Evolutionary conservation across 208 protist genomes (phyloP).

Genomic region (Trypanosoma grayi): DNA sequence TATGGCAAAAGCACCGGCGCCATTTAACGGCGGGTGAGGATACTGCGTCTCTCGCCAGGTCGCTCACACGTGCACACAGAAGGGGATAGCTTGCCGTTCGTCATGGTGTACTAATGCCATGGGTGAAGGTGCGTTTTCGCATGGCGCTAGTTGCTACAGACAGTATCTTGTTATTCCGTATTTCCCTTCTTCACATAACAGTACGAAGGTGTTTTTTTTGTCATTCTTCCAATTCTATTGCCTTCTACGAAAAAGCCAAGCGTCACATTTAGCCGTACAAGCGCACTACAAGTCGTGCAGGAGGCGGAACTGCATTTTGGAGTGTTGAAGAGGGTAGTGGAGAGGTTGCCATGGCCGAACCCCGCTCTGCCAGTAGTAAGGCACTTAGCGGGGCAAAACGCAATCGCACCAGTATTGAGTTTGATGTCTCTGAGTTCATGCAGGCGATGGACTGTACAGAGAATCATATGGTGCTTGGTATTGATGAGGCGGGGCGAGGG

Average conservation of each 20-base stretch:
- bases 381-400: conserved; percentile 47
- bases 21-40: conserved; percentile 30
- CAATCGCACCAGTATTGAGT: conserved; percentile 44
- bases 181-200: no score
- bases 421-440: conserved; percentile 64
- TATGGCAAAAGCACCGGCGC: conserved; percentile 77
- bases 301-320: neutral
- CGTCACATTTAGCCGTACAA: no score
- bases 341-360: conserved; percentile 16
- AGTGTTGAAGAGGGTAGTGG: neutral
- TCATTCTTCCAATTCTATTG: no score
- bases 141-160: no score
- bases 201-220: no score
- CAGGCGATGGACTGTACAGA: conserved; percentile 42
- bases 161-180: no score
- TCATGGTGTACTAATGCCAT: no score
- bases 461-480: conserved; percentile 85
- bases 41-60: no score
- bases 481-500: conserved; percentile 95
- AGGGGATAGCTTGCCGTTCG: no score
- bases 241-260: neutral
- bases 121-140: no score
- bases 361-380: conserved; percentile 24
- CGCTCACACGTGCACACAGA: no score
- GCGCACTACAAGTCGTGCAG: neutral